Base-by-base conservation (phyloP, 352 stramenopile genomes). In the Peronosclerospora sorghi region DNA sequence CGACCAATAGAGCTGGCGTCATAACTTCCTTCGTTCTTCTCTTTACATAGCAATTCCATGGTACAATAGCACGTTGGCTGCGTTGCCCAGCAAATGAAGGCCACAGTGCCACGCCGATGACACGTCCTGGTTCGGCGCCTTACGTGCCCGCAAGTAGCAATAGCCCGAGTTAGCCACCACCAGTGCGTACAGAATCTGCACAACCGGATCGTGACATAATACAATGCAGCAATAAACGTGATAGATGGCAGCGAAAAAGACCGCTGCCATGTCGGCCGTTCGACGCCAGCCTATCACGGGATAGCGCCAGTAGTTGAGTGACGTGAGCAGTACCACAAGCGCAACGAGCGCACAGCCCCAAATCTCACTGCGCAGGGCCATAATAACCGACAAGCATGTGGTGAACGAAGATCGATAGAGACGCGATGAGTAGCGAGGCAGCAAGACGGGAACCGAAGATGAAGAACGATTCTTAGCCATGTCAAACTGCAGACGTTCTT, bases 301-400 rank as follows among this genome's bases (percentile, higher is more conserved):
- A 35, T 85, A 41, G 26, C 74, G 77, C 77, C 74, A 90, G 58
- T 86, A 90, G 66, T 90, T 87, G 61, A 90, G 64, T 50, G 77
- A 89, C 53, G 77, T 89, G 45, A 85, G 55, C 37, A 87, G 61
- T 46, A 90, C 74, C 32, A 87, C 41, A 20, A 83, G 59, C 44
- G 74, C 70, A 46, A 79, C 55, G 13, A 57, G 56, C 1, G 72
- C 67, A 53, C 77, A 90, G 27, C 47, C 59, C 72, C 73, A 90
- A 30, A 87, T 61, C 54, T 81, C 57, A 41, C 73, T 57, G 14
- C 51, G 55, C 28, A 65, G 52, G 7, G 77, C 73, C 21, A 68
- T 43, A 6, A 52, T 41, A 18, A 90, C 73, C 13, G 74, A 90
- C 47, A 75, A 63, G 45, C 61, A 74, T 8, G 74, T 86, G 35